Base-by-base conservation (phyloP, 306 rosid genomes). In the Astragalus membranaceus region DNA sequence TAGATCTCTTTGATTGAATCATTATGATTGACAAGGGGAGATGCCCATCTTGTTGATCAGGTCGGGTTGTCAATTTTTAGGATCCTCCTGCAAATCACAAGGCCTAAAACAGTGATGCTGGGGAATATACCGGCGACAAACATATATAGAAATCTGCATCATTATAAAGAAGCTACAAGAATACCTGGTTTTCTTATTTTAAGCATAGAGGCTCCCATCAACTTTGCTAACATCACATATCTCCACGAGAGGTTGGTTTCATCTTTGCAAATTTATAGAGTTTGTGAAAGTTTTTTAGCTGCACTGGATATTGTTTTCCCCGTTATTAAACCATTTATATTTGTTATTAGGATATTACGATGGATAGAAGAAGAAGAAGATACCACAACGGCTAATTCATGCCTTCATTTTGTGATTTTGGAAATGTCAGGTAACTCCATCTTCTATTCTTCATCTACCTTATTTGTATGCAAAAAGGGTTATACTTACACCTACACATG, bases 181-280 rank as follows among this genome's bases (percentile, higher is more conserved):
- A 62, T 83, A 37, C 91, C 94, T 52, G 97, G 97, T 48, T 88
- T 88, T 79, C 91, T 94, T 64, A 83, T 94, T 70, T 51, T 94
- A 77, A 77, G 95, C 73, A 86, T 94, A 32, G 96, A 90, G 73
- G 90, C 99, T 80, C 87, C 97, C 20, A 86, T 94, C 85, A 94
- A 87, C 73, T 94, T 94, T 76, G 92, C 97, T 3, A 94, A 94
- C 78, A 78, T 83, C 61, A 83, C 86, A 4, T 94, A 94, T 82
- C 95, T 94, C 30, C 78, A 87, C 30, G 96, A 90, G 61, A 88
- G 98, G 96, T 84, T 71, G 23, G 77, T 66, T 68, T 59, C 50
- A 56, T 32, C 13, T 29, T n/a, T 20, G 44, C 32, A 59, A 7
- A 69, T 61, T 44, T 20, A 32, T 52, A 1, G 35, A 32, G 7